Percentiles rank a stretch among this genome's conserved stretches.
Conservation (phyloP, 768 basidiomycete species). For the Suillus fuscotomentosus region DNA sequence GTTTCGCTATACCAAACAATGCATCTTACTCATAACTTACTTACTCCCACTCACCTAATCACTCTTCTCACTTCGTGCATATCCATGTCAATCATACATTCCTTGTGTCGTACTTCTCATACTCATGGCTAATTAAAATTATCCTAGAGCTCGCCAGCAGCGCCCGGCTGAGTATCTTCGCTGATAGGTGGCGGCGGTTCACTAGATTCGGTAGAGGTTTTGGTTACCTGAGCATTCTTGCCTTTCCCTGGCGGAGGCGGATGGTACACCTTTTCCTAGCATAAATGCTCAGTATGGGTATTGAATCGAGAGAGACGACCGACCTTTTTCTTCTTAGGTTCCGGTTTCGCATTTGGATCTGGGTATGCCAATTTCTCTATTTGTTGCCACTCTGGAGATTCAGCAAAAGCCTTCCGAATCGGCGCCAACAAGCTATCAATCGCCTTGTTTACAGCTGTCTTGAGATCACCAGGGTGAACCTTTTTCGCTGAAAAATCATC, state of each 20-base stretch:
- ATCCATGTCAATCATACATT: slow-evolving; percentile 1
- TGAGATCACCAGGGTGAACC: slow-evolving; percentile 90
- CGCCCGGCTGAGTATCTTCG: not conserved
- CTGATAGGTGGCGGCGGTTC: not conserved
- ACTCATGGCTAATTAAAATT: not conserved
- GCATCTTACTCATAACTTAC: not conserved
- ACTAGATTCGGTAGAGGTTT: not conserved
- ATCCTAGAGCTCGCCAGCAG: slow-evolving; percentile 1
- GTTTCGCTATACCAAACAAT: slow-evolving; percentile 1
- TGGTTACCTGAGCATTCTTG: slow-evolving; percentile 39
- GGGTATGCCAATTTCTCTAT: slow-evolving; percentile 84
- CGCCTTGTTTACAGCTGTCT: slow-evolving; percentile 69
- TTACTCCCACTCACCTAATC: not conserved
- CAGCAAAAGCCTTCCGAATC: slow-evolving; percentile 74
- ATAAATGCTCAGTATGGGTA: not conserved
- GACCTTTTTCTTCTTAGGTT: slow-evolving; percentile 62
- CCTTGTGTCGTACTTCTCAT: not conserved
- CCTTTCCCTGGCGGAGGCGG: slow-evolving; percentile 83
- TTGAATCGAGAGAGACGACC: not conserved
- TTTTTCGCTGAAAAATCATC: slow-evolving; percentile 72
- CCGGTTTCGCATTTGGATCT: slow-evolving; percentile 60
- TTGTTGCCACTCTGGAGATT: slow-evolving; percentile 76
- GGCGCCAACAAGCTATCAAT: slow-evolving; percentile 78
- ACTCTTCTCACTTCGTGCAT: not conserved
- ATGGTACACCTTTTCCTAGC: slow-evolving; percentile 76